Evolutionary conservation across 192 early-diverging fungal genomes (phyloP).

Genomic region (Entomortierella beljakovae): DNA sequence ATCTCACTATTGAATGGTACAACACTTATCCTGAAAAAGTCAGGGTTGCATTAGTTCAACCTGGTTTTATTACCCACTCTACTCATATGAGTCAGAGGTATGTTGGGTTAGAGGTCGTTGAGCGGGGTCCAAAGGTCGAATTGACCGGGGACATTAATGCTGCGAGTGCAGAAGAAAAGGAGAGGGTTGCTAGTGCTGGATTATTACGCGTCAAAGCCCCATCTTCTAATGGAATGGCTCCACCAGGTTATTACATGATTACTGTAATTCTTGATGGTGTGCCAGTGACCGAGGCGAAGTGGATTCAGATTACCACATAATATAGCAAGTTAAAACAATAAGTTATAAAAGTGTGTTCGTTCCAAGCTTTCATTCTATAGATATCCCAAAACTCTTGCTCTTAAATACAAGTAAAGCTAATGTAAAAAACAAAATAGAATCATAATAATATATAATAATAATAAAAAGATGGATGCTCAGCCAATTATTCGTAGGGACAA

Average conservation of each 20-base stretch:
- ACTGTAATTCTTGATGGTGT: slow-evolving; percentile 40
- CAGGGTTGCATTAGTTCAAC: slow-evolving; percentile 56
- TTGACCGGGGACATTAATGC: neutral
- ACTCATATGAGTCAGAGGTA: slow-evolving; percentile 66
- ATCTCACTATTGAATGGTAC: slow-evolving; percentile 20
- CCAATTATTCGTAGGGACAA: too few relatives aligned
- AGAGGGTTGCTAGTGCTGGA: slow-evolving; percentile 7
- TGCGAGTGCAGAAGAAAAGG: neutral
- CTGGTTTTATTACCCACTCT: slow-evolving; percentile 65
- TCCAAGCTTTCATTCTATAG: too few relatives aligned
- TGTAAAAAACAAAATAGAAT: too few relatives aligned
- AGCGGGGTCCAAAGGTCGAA: slow-evolving; percentile 12
- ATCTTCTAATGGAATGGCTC: slow-evolving; percentile 29
- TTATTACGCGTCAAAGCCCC: slow-evolving; percentile 42
- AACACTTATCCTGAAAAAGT: slow-evolving; percentile 39
- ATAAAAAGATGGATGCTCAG: too few relatives aligned
- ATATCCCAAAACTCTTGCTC: too few relatives aligned
- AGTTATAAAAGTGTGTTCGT: too few relatives aligned
- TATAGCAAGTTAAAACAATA: too few relatives aligned
- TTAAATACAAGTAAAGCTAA: too few relatives aligned
- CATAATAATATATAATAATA: too few relatives aligned
- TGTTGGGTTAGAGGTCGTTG: slow-evolving; percentile 47
- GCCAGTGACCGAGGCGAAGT: slow-evolving; percentile 46
- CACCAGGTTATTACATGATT: slow-evolving; percentile 47
- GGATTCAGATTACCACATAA: slow-evolving; percentile 37